These are phyloP conservation scores for Fusarium udum DNA, from an alignment of 2,329 filamentous ascomycete genomes.

Conservation along the genomic window DNA sequence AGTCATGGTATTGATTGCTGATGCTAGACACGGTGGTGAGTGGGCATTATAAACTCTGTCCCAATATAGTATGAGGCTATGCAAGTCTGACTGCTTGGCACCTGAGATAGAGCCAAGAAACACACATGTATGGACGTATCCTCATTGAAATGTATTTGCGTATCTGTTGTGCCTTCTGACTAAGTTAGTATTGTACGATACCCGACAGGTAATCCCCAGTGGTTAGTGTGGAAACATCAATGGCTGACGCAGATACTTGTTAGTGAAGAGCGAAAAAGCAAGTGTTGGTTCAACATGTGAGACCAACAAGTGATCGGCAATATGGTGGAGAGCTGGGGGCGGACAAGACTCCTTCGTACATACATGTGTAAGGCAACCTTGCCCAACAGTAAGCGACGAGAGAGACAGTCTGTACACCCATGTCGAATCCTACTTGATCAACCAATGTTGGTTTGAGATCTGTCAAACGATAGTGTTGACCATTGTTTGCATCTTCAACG, in stretches of 20 bases:
- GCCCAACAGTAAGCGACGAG: slow-evolving; percentile 4
- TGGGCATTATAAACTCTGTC: neutral
- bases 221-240: neutral
- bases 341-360: slow-evolving; percentile 8
- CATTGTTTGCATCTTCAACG: slow-evolving; percentile 14
- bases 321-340: slow-evolving; percentile 12
- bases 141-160: neutral
- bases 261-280: neutral
- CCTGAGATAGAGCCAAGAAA: slow-evolving; percentile 6
- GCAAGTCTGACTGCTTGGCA: slow-evolving; percentile 14
- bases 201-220: slow-evolving; percentile 13
- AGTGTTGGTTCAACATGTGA: slow-evolving; percentile 17
- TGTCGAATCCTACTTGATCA: slow-evolving; percentile 16
- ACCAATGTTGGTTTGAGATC: slow-evolving; percentile 23
- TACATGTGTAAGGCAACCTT: slow-evolving; percentile 12
- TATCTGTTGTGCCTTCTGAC: neutral
- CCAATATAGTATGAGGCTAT: neutral
- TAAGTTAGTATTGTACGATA: slow-evolving; percentile 1
- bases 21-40: neutral
- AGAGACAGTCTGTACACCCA: slow-evolving; percentile 6
- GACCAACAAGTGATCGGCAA: slow-evolving; percentile 13
- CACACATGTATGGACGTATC: neutral
- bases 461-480: slow-evolving; percentile 28
- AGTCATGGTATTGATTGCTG: neutral
- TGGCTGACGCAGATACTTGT: neutral